Evolutionary conservation across 768 basidiomycete species (phyloP), one percentile per base, ranked within the genome.

Genomic region (Clathrus columnatus): DNA sequence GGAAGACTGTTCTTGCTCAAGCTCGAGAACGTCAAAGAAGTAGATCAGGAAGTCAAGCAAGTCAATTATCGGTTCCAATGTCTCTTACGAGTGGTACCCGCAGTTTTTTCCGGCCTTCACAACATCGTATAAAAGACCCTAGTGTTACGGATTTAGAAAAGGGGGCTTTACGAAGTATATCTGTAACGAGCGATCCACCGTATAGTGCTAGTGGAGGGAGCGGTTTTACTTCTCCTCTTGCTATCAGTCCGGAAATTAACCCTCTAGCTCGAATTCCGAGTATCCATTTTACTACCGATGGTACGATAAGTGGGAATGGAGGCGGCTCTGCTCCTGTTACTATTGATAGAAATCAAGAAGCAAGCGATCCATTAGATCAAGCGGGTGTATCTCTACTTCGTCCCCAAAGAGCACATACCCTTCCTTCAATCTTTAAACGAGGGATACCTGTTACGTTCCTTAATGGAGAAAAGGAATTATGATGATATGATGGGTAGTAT

Each of bases 1-100:
- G 54, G 11, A 30, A 44, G 11, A 55, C 54, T 23, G 54, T 20
- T 11, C 54, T 55, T 16, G 30, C 54, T 8, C 54, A 48, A 20
- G 45, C 29, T 2, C 44, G 21, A 10, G 10, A 28, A 11, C 21
- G 18, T 14, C 41, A 41, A 41, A 14, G 51, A 5, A 48, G 45
- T 29, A 30, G 45, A 47, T 47, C 45, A 10, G 20, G 14, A 7
- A 55, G 54, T 27, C 18, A 24, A 14, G 24, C 23, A 8, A 48
- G 24, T 46, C 45, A 45, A 17, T 43, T 24, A 41, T 41, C 41
- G 16, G 51, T n/a, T 11, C 36, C 36, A 3, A 36, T 36, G 36
- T 36, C 36, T 2, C n/a, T 36, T 36, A 36, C n/a, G 11, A 36
- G 36, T n/a, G n/a, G n/a, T 36, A 36, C 36, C 4, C 36, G 36